Conservation (phyloP, 2,329 filamentous ascomycete genomes). For the Botrytis hyacinthi region DNA sequence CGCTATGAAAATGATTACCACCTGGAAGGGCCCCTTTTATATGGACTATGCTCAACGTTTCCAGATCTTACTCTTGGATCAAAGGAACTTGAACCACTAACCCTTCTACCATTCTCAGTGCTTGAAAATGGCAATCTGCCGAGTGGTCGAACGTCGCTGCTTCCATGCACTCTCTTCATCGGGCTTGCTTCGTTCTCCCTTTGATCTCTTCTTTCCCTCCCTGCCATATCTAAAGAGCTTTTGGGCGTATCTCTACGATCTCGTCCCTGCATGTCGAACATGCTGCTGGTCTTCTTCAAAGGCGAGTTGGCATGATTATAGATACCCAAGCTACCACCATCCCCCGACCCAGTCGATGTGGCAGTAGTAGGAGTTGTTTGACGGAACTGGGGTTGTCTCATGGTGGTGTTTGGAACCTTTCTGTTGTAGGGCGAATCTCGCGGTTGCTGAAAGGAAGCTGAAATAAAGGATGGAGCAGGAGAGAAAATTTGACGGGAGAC, state of each 20-base stretch:
- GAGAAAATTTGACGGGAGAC: constrained; percentile 39
- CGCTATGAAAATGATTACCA: constrained; percentile 24
- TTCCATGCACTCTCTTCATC: constrained; percentile 32
- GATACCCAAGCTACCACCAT: constrained; percentile 77
- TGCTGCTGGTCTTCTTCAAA: constrained; percentile 69
- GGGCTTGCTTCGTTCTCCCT: constrained; percentile 36
- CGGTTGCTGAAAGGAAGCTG: constrained; percentile 30
- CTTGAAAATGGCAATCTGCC: constrained; percentile 24
- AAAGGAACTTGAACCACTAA: constrained; percentile 27
- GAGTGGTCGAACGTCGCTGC: constrained; percentile 13
- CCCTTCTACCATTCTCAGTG: constrained; percentile 27
- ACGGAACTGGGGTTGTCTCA: constrained; percentile 54
- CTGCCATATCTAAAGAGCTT: constrained; percentile 61
- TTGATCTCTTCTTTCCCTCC: constrained; percentile 35
- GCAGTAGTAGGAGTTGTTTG: constrained; percentile 41
- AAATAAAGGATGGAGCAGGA: constrained; percentile 41
- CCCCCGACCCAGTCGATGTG: constrained; percentile 42
- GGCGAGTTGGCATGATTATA: constrained; percentile 80
- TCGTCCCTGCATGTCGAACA: constrained; percentile 54
- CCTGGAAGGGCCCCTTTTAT: constrained; percentile 33
- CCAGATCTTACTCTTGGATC: constrained; percentile 24
- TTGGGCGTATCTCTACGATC: constrained; percentile 48
- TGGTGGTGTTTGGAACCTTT: constrained; percentile 43
- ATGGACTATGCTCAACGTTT: constrained; percentile 29
- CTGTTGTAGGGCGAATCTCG: constrained; percentile 41